Percentiles rank a stretch among this genome's conserved stretches.
Evolutionary conservation across 352 stramenopile genomes (phyloP).

Genomic region (Hyaloperonospora arabidopsidis): DNA sequence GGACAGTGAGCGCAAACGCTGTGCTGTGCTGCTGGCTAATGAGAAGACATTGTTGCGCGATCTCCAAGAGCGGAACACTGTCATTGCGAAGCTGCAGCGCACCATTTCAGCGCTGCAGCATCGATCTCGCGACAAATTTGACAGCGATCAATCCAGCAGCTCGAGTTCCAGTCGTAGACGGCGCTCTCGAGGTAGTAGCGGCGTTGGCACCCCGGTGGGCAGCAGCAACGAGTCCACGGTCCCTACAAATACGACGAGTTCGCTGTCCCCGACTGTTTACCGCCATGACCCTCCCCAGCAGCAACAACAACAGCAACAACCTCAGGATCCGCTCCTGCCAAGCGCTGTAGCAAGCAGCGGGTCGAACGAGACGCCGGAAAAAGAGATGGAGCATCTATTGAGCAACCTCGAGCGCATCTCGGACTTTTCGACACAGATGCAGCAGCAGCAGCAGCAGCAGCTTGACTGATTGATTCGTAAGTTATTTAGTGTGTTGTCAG

Average conservation of each 20-base stretch:
- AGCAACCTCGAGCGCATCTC: conserved; percentile 66
- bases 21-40: conserved; percentile 49
- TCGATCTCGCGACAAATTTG: conserved; percentile 11
- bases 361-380: conserved; percentile 23
- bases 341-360: conserved; percentile 13
- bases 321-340: conserved; percentile 8
- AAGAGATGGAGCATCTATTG: conserved; percentile 60
- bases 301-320: conserved; percentile 10
- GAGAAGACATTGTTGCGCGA: conserved; percentile 66
- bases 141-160: conserved; percentile 16
- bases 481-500: conserved; percentile 14
- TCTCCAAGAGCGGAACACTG: conserved; percentile 56
- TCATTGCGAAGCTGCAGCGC: conserved; percentile 46
- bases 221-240: conserved; percentile 30
- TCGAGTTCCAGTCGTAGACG: conserved; percentile 14
- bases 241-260: conserved; percentile 21
- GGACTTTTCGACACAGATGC: conserved; percentile 40
- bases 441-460: conserved; percentile 2
- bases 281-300: conserved; percentile 12
- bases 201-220: conserved; percentile 18
- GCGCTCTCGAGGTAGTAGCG: conserved; percentile 22
- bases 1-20: conserved; percentile 58
- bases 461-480: conserved; percentile 14
- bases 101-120: conserved; percentile 34
- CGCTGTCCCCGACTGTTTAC: conserved; percentile 14